These are phyloP conservation scores for Lipomyces starkeyi DNA, from an alignment of 805 yeast species.

Conservation along the genomic window DNA sequence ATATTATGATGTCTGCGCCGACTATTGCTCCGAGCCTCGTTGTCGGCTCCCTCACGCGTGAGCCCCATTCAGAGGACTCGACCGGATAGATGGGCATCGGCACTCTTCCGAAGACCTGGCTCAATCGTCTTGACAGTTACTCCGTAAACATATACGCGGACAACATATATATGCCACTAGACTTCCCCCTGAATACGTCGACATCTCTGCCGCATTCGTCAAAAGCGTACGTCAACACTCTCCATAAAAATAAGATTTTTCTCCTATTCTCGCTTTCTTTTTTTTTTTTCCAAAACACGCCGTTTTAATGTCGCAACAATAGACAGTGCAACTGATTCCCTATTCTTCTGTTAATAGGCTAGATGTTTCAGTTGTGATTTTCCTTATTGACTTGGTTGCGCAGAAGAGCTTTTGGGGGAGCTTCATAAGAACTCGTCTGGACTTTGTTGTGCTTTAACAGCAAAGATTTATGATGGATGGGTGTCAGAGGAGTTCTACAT, in stretches of 20 bases:
- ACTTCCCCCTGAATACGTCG: not conserved
- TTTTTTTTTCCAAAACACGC: slow-evolving; percentile 19
- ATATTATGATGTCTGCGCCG: not conserved
- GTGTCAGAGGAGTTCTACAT: slow-evolving; percentile 41
- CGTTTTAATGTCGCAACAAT: slow-evolving; percentile 28
- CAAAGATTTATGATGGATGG: slow-evolving; percentile 34
- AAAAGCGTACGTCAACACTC: not conserved
- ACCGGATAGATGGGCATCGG: too few species aligned
- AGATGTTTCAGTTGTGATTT: slow-evolving; percentile 19
- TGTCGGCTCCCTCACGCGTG: not conserved
- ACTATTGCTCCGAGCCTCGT: not conserved
- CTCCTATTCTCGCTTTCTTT: not conserved
- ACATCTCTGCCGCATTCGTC: not conserved
- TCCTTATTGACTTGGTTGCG: slow-evolving; percentile 15
- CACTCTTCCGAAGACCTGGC: too few species aligned
- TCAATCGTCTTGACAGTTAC: not conserved
- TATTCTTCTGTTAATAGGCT: not conserved
- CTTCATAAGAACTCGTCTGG: slow-evolving; percentile 40
- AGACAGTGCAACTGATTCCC: slow-evolving; percentile 32
- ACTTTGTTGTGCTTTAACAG: slow-evolving; percentile 10
- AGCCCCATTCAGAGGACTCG: too few species aligned
- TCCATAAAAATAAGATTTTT: not conserved
- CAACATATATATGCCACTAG: not conserved
- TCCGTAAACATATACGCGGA: not conserved
- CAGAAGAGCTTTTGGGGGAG: slow-evolving; percentile 13